Conservation (phyloP, 192 early-diverging fungal genomes). For the Allomyces macrogynus region DNA sequence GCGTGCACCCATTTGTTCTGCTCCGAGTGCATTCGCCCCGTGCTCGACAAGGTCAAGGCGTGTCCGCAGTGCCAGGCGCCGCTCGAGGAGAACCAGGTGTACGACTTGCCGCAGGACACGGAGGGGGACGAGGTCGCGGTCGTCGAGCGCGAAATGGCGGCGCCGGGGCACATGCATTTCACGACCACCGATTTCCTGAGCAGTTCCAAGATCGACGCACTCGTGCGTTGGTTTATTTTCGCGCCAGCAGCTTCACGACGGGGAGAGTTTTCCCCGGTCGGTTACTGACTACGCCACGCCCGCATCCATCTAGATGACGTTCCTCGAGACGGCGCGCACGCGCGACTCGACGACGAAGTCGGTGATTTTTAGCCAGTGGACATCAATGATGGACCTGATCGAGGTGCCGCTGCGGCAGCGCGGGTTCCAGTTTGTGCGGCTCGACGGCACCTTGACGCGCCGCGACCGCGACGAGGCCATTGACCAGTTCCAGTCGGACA, state of each 20-base stretch:
- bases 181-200: too few species aligned
- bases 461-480: conserved; percentile 5
- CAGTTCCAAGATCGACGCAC: not conserved
- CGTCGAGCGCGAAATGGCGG: too few species aligned
- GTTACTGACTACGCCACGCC: too few species aligned
- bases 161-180: too few species aligned
- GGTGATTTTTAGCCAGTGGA: conserved; percentile 3
- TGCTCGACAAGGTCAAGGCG: not conserved
- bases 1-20: not conserved
- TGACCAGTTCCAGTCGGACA: conserved; percentile 6
- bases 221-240: not conserved
- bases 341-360: not conserved
- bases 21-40: not conserved
- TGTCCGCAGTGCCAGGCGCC: not conserved
- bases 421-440: conserved; percentile 13
- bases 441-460: conserved; percentile 21
- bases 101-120: not conserved
- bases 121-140: not conserved
- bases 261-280: too few species aligned
- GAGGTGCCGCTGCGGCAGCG: conserved; percentile 6
- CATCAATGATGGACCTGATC: conserved; percentile 18
- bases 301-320: too few species aligned
- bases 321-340: not conserved
- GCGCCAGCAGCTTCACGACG: too few species aligned
- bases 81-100: not conserved